phyloP scores from a whole-genome alignment of 208 protist genomes.

The Naegleria fowleri region DNA sequence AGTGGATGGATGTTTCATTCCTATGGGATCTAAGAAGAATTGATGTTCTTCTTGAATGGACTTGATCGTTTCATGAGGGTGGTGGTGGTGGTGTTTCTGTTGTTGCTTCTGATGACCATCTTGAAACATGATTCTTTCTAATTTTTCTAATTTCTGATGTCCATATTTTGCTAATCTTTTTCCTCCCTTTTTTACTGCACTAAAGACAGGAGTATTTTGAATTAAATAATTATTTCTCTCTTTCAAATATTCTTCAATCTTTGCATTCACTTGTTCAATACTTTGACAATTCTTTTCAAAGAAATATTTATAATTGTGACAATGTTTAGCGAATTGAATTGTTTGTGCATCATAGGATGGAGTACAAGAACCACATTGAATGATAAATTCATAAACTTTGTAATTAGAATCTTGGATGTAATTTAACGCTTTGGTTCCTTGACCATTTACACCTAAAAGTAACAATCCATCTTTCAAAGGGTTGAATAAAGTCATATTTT shows the following conservation, averaged over 20 bases:
- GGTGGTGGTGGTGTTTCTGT: too few species aligned
- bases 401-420: background rate
- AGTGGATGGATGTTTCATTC: too few species aligned
- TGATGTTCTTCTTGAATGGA: too few species aligned
- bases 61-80: too few species aligned
- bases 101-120: background rate
- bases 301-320: background rate
- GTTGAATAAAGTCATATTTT: too few species aligned
- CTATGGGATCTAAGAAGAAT: too few species aligned
- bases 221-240: background rate
- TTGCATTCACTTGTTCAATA: background rate
- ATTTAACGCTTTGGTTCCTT: background rate
- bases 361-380: background rate
- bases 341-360: background rate
- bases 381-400: background rate
- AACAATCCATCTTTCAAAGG: background rate
- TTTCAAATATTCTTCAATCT: background rate
- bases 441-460: background rate
- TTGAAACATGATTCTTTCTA: background rate
- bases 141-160: background rate
- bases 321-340: background rate
- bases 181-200: background rate
- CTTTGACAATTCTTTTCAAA: constrained; percentile 8
- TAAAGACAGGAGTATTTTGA: background rate
- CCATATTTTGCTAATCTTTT: background rate